Percentiles rank a stretch among this genome's conserved stretches.
These are phyloP conservation scores for Suillus placidus DNA, from an alignment of 768 basidiomycete species.

Conservation along the genomic window DNA sequence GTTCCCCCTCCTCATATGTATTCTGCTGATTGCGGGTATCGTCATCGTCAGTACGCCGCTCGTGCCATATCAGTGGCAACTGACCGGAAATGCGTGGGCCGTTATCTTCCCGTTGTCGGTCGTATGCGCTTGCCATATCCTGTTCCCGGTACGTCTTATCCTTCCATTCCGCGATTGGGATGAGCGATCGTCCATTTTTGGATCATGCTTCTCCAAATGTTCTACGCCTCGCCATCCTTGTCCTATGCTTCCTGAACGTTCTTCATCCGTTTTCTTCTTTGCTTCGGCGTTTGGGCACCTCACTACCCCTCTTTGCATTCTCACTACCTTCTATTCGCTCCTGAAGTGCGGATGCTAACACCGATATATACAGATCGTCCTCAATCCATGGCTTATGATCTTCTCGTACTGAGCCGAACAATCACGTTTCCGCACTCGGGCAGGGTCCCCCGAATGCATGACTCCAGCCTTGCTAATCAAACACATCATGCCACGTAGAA, in stretches of 20 bases:
- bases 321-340: neutral
- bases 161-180: neutral
- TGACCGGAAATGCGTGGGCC: slow-evolving; percentile 63
- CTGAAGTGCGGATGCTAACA: slow-evolving; percentile 18
- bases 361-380: slow-evolving; percentile 56
- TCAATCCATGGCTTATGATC: slow-evolving; percentile 90
- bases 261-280: slow-evolving; percentile 3
- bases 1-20: slow-evolving; percentile 51
- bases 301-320: slow-evolving; percentile 32
- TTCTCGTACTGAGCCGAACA: slow-evolving; percentile 55
- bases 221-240: neutral
- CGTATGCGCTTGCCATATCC: slow-evolving; percentile 64
- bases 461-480: neutral
- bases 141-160: slow-evolving; percentile 65
- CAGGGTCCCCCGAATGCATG: neutral
- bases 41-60: slow-evolving; percentile 55
- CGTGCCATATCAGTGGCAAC: slow-evolving; percentile 69
- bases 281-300: slow-evolving; percentile 23
- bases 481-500: neutral
- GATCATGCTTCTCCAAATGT: neutral
- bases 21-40: slow-evolving; percentile 56
- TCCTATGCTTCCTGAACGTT: neutral
- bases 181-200: neutral
- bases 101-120: slow-evolving; percentile 79
- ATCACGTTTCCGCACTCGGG: neutral